Conservation (phyloP, 164 flowering plant species). For the Dillenia suffruticosa region DNA sequence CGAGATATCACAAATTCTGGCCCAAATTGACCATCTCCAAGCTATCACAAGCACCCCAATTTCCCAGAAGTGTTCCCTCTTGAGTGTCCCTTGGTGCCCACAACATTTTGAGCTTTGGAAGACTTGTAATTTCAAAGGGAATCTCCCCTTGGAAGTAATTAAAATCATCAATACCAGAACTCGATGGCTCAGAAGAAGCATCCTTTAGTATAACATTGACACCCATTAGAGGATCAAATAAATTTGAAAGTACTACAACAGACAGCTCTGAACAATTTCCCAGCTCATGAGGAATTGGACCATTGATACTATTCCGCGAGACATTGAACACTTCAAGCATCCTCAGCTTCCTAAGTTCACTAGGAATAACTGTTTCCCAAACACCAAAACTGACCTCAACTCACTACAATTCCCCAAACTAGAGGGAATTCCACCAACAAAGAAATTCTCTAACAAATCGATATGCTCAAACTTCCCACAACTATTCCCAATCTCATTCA, state of each 20-base stretch:
- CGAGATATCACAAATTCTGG: conserved; percentile 52
- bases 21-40: conserved; percentile 79
- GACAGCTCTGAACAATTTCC: conserved; percentile 49
- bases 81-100: conserved; percentile 79
- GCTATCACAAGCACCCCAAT: conserved; percentile 69
- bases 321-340: conserved; percentile 52
- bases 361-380: conserved; percentile 5
- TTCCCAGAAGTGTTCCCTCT: conserved; percentile 47
- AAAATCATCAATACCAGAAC: conserved; percentile 42
- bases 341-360: conserved; percentile 23
- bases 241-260: conserved; percentile 63
- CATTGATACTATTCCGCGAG: conserved; percentile 57
- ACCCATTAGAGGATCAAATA: conserved; percentile 36
- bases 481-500: conserved; percentile 20
- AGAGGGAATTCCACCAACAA: conserved; percentile 24
- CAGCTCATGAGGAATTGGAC: conserved; percentile 41
- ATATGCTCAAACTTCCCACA: conserved; percentile 35
- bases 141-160: conserved; percentile 68
- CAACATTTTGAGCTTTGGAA: conserved; percentile 67
- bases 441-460: conserved; percentile 21
- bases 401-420: conserved; percentile 5
- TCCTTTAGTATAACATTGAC: conserved; percentile 4
- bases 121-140: conserved; percentile 46
- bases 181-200: conserved; percentile 11
- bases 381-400: conserved; percentile 23